Evolutionary conservation across 2,329 filamentous ascomycete species (phyloP), one percentile per base, ranked within the genome.

Genomic region (Alternaria novae-zelandiae): DNA sequence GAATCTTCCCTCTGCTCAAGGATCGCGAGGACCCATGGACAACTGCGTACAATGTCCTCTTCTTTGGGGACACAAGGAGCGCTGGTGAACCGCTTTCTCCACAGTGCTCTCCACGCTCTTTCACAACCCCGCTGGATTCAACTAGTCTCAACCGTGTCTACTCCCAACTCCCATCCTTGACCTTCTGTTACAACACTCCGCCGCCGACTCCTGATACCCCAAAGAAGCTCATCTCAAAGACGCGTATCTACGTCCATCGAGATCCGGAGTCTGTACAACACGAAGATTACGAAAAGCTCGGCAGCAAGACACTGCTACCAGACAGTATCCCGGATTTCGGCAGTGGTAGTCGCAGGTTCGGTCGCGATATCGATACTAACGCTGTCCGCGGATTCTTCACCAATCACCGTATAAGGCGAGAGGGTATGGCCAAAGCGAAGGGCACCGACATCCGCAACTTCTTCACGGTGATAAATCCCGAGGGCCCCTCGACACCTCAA

Each of bases 361-460:
- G 59, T 10, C 59, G 55, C 15, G 59, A 56, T 11, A 30, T 65
- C 10, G 41, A 56, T 4, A 44, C 59, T 11, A 57, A 62, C 63
- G 20, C 43, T n/a, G 23, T 56, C 41, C 25, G 32, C 23, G 11
- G 44, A 17, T 53, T 36, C 47, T 41, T 44, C 41, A 25, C 26
- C 3, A 13, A 25, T 10, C 43, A 32, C 57, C 30, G 20, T 3
- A 5, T 25, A 23, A n/a, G 9, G 5, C 44, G 55, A 25, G 17
- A 28, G 20, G 23, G 8, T 4, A 57, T 54, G 30, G 10, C 45
- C 4, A 17, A 9, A 32, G 2, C 43, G 12, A 25, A 47, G 41
- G 54, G 30, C 23, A 21, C 23, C n/a, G 23, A 43, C 26, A 43
- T 13, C 15, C 15, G 41, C 41, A 44, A 44, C 15, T 21, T 12